Percentiles rank a stretch among this genome's conserved stretches.
phyloP scores from a whole-genome alignment of 116 monocot genomes.

The Phalaenopsis hybrid region DNA sequence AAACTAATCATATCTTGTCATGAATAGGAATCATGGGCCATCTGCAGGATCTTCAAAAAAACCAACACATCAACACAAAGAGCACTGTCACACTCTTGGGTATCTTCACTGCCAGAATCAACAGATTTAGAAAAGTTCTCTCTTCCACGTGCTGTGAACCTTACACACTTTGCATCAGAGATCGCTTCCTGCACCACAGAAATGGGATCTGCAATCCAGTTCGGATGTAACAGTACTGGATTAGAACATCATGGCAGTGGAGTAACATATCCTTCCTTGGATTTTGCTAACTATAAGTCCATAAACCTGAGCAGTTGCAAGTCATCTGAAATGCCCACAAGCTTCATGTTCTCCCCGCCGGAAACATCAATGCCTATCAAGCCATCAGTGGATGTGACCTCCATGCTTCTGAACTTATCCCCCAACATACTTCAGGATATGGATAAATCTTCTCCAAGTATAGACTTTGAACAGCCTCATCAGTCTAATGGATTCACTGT shows the following conservation, averaged over 20 bases:
- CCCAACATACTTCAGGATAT: slow-evolving; percentile 17
- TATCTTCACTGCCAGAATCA: slow-evolving; percentile 13
- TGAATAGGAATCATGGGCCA: slow-evolving; percentile 41
- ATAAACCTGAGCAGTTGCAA: slow-evolving; percentile 6
- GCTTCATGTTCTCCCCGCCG: slow-evolving; percentile 19
- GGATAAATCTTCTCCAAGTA: slow-evolving; percentile 18
- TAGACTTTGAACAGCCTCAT: slow-evolving; percentile 16
- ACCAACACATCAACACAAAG: slow-evolving; percentile 30
- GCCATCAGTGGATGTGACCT: slow-evolving; percentile 12
- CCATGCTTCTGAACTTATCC: slow-evolving; percentile 39
- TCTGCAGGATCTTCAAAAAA: slow-evolving; percentile 46
- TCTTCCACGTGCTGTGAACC: slow-evolving; percentile 10
- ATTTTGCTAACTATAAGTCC: slow-evolving; percentile 4
- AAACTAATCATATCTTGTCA: background rate
- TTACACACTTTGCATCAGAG: slow-evolving; percentile 23
- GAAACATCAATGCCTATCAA: slow-evolving; percentile 11
- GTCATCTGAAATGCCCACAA: slow-evolving; percentile 16
- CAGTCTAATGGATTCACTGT: slow-evolving; percentile 13
- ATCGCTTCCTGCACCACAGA: slow-evolving; percentile 16
- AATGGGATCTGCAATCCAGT: slow-evolving; percentile 24
- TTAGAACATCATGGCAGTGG: slow-evolving; percentile 2
- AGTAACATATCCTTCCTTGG: slow-evolving; percentile 4
- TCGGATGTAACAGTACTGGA: slow-evolving; percentile 6
- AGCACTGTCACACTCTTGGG: slow-evolving; percentile 35
- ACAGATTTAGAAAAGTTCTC: slow-evolving; percentile 22